phyloP scores from a whole-genome alignment of 2,329 filamentous ascomycete genomes.

The Cytospora mali region DNA sequence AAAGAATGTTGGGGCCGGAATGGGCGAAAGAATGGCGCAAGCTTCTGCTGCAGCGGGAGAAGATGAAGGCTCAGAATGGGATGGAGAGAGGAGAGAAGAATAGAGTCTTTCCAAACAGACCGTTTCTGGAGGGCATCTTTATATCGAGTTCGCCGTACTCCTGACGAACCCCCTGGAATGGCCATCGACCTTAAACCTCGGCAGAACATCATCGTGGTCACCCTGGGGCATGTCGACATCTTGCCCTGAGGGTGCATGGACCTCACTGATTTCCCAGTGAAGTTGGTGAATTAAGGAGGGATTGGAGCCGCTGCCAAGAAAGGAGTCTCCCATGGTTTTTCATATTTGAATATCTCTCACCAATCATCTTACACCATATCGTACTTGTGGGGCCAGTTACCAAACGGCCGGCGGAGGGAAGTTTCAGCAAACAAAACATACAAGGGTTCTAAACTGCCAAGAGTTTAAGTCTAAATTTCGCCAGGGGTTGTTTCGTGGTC shows the following conservation, averaged over 20 bases:
- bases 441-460: conserved; percentile 9
- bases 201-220: not conserved
- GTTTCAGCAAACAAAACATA: conserved; percentile 15
- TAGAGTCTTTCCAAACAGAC: not conserved
- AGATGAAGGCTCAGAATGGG: conserved; percentile 16
- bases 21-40: conserved; percentile 23
- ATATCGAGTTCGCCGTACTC: not conserved
- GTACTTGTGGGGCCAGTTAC: conserved; percentile 3
- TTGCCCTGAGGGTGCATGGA: not conserved
- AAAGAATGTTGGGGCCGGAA: conserved; percentile 11
- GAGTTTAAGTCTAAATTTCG: conserved; percentile 8
- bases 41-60: conserved; percentile 21
- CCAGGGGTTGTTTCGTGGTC: not conserved
- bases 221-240: not conserved
- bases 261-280: conserved; percentile 2
- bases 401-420: not conserved
- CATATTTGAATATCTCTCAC: conserved; percentile 3
- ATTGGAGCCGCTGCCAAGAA: conserved; percentile 23
- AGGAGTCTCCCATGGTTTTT: not conserved
- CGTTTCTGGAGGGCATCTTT: not conserved
- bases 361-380: conserved; percentile 20
- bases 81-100: not conserved
- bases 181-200: not conserved
- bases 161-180: not conserved
- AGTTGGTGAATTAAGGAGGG: conserved; percentile 13